Base-by-base conservation (phyloP, 345 rosid species). In the Noccaea bulbosa region DNA sequence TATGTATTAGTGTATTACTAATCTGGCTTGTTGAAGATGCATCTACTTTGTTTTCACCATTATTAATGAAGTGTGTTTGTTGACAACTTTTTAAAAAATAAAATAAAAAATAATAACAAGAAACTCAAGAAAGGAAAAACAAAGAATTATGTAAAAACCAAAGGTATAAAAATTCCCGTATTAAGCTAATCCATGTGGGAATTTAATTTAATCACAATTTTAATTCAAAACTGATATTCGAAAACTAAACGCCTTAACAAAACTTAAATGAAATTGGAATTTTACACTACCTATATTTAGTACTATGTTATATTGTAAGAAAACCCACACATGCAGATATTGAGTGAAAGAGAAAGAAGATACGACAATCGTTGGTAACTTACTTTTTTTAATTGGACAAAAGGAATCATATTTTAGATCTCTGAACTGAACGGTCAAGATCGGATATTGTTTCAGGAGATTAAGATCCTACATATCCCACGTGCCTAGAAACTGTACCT, bases 341-440 rank as follows among this genome's bases (percentile, higher is more conserved):
- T 20, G 17, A 59, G 40, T 58, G 74, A 70, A 71, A 17, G 41
- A 40, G 74, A 70, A 9, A 33, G 46, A 9, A 33, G 46, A 62
- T 51, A 34, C 30, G 41, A 37, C 14, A 46, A 45, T 8, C 20
- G 6, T 14, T 27, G 8, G 11, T n/a, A 33, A 10, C 2, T 57
- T 34, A 14, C 15, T 30, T 9, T 33, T 33, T 52, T 32, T 10
- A 7, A 38, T 70, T 40, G 10, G 65, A 27, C 10, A 34, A 15
- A 57, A 46, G 27, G 16, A 56, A 35, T 27, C 53, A 61, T 24
- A 33, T 67, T 22, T 22, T 10, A 39, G 68, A 51, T 65, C 50
- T 65, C 43, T 5, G 11, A 45, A 59, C 35, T 43, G 62, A 63
- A 75, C 79, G 79, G 79, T 57, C 71, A 40, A 39, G 67, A 76